Percentiles rank a stretch among this genome's conserved stretches.
These are phyloP conservation scores for Malus orientalis DNA, from an alignment of 306 rosid genomes.

Conservation along the genomic window DNA sequence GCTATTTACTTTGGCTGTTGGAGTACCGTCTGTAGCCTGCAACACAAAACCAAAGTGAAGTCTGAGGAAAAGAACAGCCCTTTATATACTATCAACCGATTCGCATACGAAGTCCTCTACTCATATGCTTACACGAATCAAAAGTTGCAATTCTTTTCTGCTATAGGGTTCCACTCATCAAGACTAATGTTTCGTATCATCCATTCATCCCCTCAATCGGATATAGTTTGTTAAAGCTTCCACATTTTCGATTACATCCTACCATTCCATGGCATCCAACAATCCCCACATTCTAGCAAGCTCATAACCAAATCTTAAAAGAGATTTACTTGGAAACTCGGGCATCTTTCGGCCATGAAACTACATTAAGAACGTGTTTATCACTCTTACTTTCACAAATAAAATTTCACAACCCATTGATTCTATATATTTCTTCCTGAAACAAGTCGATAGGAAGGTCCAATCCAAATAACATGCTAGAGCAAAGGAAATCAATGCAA, in stretches of 20 bases:
- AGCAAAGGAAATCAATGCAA: background rate
- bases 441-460: background rate
- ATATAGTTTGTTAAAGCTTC: too few species aligned
- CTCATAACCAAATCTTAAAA: background rate
- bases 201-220: too few species aligned
- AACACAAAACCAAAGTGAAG: slow-evolving; percentile 20
- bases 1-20: slow-evolving; percentile 37
- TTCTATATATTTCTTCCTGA: too few species aligned
- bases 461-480: background rate
- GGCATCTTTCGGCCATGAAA: background rate
- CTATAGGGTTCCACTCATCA: background rate
- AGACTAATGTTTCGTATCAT: too few species aligned
- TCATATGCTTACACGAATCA: background rate
- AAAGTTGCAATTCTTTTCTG: background rate
- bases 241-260: background rate
- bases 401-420: background rate
- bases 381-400: background rate
- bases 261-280: background rate
- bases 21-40: slow-evolving; percentile 61
- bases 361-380: background rate
- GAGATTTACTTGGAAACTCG: background rate
- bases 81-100: background rate
- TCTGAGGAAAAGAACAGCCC: background rate
- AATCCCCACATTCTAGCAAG: background rate
- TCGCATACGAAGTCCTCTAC: background rate